These are phyloP conservation scores for Alternaria viburni DNA, from an alignment of 2,329 filamentous ascomycete genomes.

Conservation along the genomic window DNA sequence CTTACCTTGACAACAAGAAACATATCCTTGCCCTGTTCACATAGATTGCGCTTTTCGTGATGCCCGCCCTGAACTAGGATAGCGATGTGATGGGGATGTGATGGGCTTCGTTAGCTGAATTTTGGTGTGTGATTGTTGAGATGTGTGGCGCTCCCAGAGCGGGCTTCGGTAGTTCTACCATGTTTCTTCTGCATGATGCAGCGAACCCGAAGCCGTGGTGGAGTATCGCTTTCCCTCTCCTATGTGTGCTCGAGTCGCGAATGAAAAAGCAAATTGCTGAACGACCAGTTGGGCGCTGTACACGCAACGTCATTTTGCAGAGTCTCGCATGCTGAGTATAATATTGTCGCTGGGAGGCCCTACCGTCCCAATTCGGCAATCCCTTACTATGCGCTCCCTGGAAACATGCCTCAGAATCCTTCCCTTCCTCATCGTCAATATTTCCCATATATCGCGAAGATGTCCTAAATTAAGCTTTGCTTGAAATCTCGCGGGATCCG, in stretches of 20 bases:
- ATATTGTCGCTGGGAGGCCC: not conserved
- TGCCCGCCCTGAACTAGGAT: not conserved
- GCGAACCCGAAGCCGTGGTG: not conserved
- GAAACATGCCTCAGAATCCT: not conserved
- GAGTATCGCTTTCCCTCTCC: not conserved
- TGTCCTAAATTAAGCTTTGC: not conserved
- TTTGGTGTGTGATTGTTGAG: conserved; percentile 26
- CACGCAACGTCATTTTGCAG: not conserved
- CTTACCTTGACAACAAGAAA: conserved; percentile 4
- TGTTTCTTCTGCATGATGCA: not conserved
- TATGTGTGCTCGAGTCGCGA: not conserved
- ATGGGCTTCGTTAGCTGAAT: conserved; percentile 21
- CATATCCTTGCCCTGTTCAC: not conserved
- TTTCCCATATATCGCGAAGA: not conserved
- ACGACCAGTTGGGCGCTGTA: not conserved
- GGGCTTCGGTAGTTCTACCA: conserved; percentile 10
- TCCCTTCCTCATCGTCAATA: not conserved
- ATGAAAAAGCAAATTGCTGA: not conserved
- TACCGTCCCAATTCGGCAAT: not conserved
- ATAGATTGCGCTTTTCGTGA: not conserved
- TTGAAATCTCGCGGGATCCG: not conserved
- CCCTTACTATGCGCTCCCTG: not conserved
- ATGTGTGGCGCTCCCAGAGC: conserved; percentile 22
- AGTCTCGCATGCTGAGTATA: not conserved
- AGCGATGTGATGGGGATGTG: not conserved